A percentile compares a stretch with the other conserved stretches of the same genome.
Evolutionary conservation across 1,284 basidiomycete genomes (phyloP).

Genomic region (Rhodotorula sp.): DNA sequence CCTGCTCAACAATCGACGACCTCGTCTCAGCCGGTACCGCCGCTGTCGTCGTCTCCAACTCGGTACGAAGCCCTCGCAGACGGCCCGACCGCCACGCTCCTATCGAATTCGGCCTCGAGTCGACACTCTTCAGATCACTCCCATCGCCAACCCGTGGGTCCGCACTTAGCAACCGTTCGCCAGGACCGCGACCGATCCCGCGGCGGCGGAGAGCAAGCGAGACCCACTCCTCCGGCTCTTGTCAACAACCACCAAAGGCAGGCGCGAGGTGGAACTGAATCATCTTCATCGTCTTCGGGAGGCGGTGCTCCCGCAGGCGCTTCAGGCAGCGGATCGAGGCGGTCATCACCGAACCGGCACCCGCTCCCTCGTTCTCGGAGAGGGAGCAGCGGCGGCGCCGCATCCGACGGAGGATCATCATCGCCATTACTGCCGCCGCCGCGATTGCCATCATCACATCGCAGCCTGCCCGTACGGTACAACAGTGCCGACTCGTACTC

Average conservation of each 20-base stretch:
- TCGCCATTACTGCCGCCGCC: neutral
- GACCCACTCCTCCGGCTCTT: no score
- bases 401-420: neutral
- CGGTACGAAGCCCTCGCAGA: conserved; percentile 1
- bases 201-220: no score
- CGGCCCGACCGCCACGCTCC: neutral
- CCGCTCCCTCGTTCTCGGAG: neutral
- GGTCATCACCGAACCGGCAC: neutral
- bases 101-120: neutral
- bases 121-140: neutral
- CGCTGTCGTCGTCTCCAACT: conserved; percentile 8
- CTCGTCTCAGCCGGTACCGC: neutral
- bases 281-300: neutral
- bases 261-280: neutral
- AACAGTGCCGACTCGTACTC: neutral
- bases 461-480: neutral
- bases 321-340: neutral
- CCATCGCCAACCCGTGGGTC: neutral
- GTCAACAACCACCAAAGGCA: neutral
- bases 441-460: no score
- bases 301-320: neutral
- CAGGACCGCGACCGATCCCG: no score
- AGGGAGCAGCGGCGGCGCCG: neutral
- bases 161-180: neutral
- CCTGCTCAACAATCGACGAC: neutral